phyloP scores from a whole-genome alignment of 2,329 filamentous ascomycete genomes.

The Penicillium sp. region DNA sequence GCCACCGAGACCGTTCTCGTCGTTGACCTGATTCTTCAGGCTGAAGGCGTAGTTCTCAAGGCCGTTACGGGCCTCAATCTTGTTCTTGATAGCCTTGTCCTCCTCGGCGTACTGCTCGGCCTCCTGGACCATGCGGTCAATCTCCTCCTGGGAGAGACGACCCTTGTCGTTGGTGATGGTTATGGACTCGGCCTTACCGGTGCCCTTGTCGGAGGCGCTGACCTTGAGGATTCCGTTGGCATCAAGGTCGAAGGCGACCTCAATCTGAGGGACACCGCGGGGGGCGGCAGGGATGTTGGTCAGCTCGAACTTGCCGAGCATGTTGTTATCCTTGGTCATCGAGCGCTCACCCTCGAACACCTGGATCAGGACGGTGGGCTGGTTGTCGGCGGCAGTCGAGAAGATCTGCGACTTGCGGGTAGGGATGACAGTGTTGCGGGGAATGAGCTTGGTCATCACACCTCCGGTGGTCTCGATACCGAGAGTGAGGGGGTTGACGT shows the following conservation, averaged over 20 bases:
- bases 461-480: constrained; percentile 97
- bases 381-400: constrained; percentile 94
- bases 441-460: constrained; percentile 96
- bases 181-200: constrained; percentile 94
- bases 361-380: constrained; percentile 91
- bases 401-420: constrained; percentile 98
- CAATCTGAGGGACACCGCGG: constrained; percentile 95
- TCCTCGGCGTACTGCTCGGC: constrained; percentile 98
- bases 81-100: constrained; percentile 96
- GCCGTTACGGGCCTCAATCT: constrained; percentile 92
- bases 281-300: constrained; percentile 92
- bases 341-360: constrained; percentile 91
- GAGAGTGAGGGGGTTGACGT: constrained; percentile 92
- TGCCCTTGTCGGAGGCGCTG: constrained; percentile 93
- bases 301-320: constrained; percentile 96
- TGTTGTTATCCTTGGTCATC: constrained; percentile 95
- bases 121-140: constrained; percentile 98
- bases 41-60: constrained; percentile 99
- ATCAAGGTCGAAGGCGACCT: constrained; percentile 96
- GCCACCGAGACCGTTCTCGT: constrained; percentile 92
- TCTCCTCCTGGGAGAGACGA: constrained; percentile 91
- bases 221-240: constrained; percentile 99
- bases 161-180: constrained; percentile 99
- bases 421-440: constrained; percentile 89
- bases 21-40: constrained; percentile 98